These are phyloP conservation scores for Phytophthora brassicae DNA, from an alignment of 352 stramenopile genomes.

Conservation along the genomic window DNA sequence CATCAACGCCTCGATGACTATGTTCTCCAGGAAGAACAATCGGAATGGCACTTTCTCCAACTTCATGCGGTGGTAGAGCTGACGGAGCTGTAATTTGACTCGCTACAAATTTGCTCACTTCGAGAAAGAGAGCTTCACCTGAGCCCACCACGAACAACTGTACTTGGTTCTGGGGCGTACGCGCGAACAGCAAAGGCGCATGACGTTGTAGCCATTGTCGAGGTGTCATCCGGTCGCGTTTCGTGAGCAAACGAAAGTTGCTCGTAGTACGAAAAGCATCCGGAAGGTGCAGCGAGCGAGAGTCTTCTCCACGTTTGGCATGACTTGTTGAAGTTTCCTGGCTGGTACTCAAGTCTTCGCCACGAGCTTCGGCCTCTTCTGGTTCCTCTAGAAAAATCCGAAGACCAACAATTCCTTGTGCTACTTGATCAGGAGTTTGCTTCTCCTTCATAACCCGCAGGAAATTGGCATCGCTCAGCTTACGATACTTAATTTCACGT, in stretches of 20 bases:
- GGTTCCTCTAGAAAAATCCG: constrained; percentile 50
- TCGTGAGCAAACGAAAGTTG: constrained; percentile 56
- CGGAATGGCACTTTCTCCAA: constrained; percentile 57
- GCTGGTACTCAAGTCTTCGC: constrained; percentile 13
- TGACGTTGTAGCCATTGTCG: constrained; percentile 49
- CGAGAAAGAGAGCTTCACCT: constrained; percentile 65
- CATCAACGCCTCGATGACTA: constrained; percentile 10
- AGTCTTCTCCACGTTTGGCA: constrained; percentile 8
- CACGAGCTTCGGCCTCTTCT: constrained; percentile 5
- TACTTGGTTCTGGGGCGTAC: constrained; percentile 63
- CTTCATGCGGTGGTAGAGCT: constrained; percentile 17
- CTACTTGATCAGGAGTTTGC: constrained; percentile 46
- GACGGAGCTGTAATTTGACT: constrained; percentile 61
- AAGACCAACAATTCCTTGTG: constrained; percentile 51
- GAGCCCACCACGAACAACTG: constrained; percentile 84
- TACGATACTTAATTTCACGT: constrained; percentile 54
- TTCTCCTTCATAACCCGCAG: constrained; percentile 55
- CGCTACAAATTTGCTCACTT: constrained; percentile 64
- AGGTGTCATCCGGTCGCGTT: constrained; percentile 42
- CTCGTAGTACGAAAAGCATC: constrained; percentile 45
- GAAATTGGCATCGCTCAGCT: constrained; percentile 45
- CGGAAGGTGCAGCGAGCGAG: constrained; percentile 19
- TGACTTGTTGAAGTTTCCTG: constrained; percentile 8
- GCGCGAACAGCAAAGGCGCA: constrained; percentile 42
- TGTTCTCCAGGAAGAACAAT: constrained; percentile 26